Conservation (phyloP, 805 yeast genomes). For the Yamadazyma kitorensis region DNA sequence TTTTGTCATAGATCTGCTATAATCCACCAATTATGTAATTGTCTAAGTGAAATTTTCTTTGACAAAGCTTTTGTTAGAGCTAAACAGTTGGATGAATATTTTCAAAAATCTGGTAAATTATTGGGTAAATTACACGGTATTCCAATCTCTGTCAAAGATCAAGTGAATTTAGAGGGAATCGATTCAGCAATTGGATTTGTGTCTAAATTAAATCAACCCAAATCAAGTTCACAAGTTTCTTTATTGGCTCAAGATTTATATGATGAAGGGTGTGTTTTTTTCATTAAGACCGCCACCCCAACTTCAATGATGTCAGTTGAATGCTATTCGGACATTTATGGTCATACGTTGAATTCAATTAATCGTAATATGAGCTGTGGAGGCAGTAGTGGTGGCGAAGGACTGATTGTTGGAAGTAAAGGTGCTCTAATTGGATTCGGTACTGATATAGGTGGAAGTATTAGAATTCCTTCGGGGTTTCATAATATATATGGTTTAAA, state of each 20-base stretch:
- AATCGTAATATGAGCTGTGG: constrained; percentile 20
- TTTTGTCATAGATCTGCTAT: constrained; percentile 58
- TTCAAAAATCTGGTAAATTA: constrained; percentile 5
- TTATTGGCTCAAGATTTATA: constrained; percentile 10
- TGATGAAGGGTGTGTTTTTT: constrained; percentile 18
- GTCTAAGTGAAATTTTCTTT: constrained; percentile 36
- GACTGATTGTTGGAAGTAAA: constrained; percentile 18
- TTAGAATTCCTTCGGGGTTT: constrained; percentile 20
- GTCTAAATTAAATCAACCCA: constrained; percentile 7
- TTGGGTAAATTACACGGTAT: constrained; percentile 18
- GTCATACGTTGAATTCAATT: constrained; percentile 20
- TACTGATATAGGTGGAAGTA: constrained; percentile 25
- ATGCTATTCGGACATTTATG: constrained; percentile 17
- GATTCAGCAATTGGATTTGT: constrained; percentile 20
- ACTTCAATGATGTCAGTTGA: constrained; percentile 23
- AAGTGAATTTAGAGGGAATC: constrained; percentile 17
- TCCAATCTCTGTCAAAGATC: constrained; percentile 22
- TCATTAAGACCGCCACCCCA: constrained; percentile 22
- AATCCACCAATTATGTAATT: constrained; percentile 52
- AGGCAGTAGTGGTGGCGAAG: constrained; percentile 27
- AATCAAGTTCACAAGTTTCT: constrained; percentile 6
- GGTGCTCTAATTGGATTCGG: constrained; percentile 23
- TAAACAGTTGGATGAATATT: constrained; percentile 16
- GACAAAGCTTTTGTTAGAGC: constrained; percentile 20
- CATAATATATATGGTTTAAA: constrained; percentile 22